These are phyloP conservation scores for Penicillium paneum DNA, from an alignment of 2,329 filamentous ascomycete species.

Conservation along the genomic window DNA sequence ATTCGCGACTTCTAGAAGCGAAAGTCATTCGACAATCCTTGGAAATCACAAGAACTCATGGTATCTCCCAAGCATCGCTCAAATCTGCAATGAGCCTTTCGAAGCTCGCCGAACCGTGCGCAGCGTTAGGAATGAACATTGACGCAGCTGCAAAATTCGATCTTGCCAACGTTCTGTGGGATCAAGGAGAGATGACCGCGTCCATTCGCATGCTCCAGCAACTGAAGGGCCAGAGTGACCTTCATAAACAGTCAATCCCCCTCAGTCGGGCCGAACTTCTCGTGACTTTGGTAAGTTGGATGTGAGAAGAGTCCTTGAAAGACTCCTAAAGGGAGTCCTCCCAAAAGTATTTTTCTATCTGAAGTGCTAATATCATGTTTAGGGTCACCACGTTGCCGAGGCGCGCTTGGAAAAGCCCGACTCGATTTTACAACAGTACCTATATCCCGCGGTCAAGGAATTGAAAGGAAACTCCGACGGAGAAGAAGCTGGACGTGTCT, in stretches of 20 bases:
- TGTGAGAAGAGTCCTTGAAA: not conserved
- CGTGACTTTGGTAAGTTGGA: constrained; percentile 64
- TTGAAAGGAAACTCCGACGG: constrained; percentile 66
- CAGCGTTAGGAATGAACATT: constrained; percentile 68
- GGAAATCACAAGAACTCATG: constrained; percentile 72
- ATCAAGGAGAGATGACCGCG: constrained; percentile 81
- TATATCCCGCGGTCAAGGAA: constrained; percentile 79
- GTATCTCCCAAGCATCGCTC: constrained; percentile 79
- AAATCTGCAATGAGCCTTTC: constrained; percentile 81
- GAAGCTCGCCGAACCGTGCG: constrained; percentile 68
- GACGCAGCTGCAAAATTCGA: constrained; percentile 77
- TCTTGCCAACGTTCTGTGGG: constrained; percentile 86
- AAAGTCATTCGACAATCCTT: constrained; percentile 74
- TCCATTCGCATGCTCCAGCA: constrained; percentile 86
- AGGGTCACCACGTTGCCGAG: constrained; percentile 82
- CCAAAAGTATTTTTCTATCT: not conserved
- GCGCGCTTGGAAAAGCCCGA: constrained; percentile 89
- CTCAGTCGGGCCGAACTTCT: constrained; percentile 76
- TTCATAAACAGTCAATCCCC: constrained; percentile 66
- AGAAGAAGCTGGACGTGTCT: constrained; percentile 78
- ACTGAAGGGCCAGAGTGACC: constrained; percentile 59
- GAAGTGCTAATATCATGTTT: not conserved
- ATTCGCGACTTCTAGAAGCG: constrained; percentile 69
- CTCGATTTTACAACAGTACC: constrained; percentile 79
- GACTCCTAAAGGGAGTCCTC: not conserved